phyloP scores from a whole-genome alignment of 176 grass and related monocot species.

The Echinochloa phyllopogon region DNA sequence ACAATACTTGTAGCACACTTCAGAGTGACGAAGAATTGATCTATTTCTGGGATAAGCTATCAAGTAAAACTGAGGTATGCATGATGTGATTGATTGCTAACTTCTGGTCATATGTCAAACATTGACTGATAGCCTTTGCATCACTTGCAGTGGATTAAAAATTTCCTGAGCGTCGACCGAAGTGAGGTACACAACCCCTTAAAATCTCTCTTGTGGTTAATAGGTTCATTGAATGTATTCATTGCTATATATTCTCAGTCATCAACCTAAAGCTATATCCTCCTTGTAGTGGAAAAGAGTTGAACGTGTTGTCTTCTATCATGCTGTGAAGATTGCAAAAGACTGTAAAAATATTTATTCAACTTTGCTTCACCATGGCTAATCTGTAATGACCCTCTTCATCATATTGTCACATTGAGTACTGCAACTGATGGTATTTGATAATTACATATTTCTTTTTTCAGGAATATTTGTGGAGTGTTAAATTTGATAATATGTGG shows the following conservation, averaged over 20 bases:
- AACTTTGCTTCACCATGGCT: background rate
- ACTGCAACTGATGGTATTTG: slow-evolving; percentile 7
- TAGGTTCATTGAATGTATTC: background rate
- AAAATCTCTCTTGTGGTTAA: background rate
- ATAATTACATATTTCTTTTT: slow-evolving; percentile 3
- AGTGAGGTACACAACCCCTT: background rate
- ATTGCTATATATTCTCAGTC: background rate
- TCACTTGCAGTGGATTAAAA: slow-evolving; percentile 18
- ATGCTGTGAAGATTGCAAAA: slow-evolving; percentile 6
- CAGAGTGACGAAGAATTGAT: slow-evolving; percentile 15
- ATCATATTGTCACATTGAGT: background rate
- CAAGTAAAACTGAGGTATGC: slow-evolving; percentile 13
- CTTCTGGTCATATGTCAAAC: background rate
- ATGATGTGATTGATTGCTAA: background rate
- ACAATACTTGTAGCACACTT: slow-evolving; percentile 3
- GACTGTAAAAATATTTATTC: background rate
- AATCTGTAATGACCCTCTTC: background rate
- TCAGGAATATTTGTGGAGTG: background rate
- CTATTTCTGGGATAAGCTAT: slow-evolving; percentile 18
- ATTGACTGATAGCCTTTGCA: background rate
- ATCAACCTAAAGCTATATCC: background rate
- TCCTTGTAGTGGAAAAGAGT: background rate
- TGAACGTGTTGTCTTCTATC: background rate
- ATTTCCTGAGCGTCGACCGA: accelerated
- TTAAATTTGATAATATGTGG: background rate